phyloP scores from a whole-genome alignment of 1,139 yeast species.

The Pichia sp. region DNA sequence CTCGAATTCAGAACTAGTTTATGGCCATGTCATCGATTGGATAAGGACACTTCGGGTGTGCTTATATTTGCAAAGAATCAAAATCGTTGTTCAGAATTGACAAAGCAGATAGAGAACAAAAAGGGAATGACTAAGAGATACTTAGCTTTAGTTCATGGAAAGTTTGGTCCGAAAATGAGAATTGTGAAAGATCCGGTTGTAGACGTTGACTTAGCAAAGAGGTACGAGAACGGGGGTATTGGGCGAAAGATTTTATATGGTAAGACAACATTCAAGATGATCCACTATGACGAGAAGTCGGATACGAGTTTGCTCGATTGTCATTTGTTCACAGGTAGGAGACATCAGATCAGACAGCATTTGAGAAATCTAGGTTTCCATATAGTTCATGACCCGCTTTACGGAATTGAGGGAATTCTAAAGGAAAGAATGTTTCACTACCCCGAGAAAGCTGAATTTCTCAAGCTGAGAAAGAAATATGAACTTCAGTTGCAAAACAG shows the following conservation, averaged over 20 bases:
- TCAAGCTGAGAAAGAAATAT: constrained; percentile 8
- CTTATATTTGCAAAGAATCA: constrained; percentile 51
- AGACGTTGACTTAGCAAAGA: constrained; percentile 24
- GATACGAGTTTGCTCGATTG: constrained; percentile 56
- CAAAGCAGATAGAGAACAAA: constrained; percentile 26
- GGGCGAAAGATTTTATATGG: constrained; percentile 33
- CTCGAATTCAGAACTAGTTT: constrained; percentile 31
- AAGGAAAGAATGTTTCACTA: constrained; percentile 8
- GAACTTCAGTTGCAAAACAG: constrained; percentile 7
- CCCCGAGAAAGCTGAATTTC: constrained; percentile 20
- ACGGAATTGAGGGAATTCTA: constrained; percentile 31
- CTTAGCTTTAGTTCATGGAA: constrained; percentile 56
- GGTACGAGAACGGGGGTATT: constrained; percentile 22
- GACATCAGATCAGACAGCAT: constrained; percentile 77
- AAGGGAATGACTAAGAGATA: constrained; percentile 43
- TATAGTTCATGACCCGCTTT: constrained; percentile 64
- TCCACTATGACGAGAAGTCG: constrained; percentile 31
- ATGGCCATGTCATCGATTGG: constrained; percentile 64
- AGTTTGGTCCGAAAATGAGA: constrained; percentile 41
- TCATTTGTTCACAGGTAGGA: constrained; percentile 64
- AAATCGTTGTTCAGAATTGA: constrained; percentile 36
- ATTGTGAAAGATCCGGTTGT: constrained; percentile 18
- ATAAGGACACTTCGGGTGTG: constrained; percentile 68
- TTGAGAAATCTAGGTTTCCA: constrained; percentile 56
- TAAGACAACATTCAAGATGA: constrained; percentile 36